Conservation (phyloP, 805 yeast genomes). For the Monosporozyma servazzii region DNA sequence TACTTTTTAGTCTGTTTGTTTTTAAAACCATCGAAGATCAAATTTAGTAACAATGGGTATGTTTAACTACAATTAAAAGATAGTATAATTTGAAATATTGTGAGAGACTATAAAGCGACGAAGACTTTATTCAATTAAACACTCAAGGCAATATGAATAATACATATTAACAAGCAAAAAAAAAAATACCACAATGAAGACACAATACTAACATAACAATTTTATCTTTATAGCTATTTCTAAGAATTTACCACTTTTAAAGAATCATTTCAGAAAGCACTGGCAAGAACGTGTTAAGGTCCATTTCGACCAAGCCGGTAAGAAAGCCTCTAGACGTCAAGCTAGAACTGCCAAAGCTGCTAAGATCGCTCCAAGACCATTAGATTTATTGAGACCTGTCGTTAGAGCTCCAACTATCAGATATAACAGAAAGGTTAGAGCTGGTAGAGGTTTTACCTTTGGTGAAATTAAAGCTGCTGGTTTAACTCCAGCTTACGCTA, state of each 20-base stretch:
- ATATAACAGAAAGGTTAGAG: constrained; percentile 99
- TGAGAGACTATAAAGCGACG: neutral
- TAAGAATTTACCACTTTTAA: constrained; percentile 97
- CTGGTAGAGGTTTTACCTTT: constrained; percentile 98
- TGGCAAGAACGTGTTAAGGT: constrained; percentile 99
- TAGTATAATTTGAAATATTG: neutral
- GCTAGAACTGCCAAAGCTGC: constrained; percentile 94
- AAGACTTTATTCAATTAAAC: neutral
- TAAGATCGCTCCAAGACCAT: constrained; percentile 92
- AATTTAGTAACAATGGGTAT: constrained; percentile 38
- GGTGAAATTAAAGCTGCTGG: constrained; percentile 99
- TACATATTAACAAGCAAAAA: neutral
- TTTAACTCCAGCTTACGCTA: constrained; percentile 86
- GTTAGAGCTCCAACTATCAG: constrained; percentile 98
- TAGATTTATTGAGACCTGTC: constrained; percentile 92
- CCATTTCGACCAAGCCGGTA: constrained; percentile 99
- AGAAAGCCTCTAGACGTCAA: constrained; percentile 93
- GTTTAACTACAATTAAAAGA: constrained; percentile 5
- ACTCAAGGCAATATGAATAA: no score
- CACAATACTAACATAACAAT: neutral
- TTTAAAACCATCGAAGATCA: neutral
- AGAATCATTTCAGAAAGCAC: constrained; percentile 99
- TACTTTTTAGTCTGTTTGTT: neutral
- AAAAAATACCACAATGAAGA: no score
- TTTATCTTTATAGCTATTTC: constrained; percentile 65